A percentile compares a stretch with the other conserved stretches of the same genome.
Evolutionary conservation across 345 rosid species (phyloP).

Genomic region (Pistacia vera): DNA sequence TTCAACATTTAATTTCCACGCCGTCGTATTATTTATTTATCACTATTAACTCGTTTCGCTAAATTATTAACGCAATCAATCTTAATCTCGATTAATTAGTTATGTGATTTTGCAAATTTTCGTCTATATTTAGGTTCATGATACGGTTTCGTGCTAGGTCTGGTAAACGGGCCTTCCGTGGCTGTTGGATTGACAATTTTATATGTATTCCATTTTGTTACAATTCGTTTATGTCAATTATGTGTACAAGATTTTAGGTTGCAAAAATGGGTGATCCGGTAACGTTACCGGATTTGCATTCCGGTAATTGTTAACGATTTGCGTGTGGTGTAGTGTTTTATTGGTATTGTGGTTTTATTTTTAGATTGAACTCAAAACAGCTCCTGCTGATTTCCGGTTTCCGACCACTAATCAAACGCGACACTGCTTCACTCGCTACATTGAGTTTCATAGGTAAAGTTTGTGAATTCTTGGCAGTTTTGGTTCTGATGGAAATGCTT

Average conservation of each 20-base stretch:
- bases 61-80: background rate
- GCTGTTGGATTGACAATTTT: no score
- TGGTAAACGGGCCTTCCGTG: background rate
- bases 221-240: background rate
- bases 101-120: no score
- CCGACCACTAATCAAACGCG: slow-evolving; percentile 84
- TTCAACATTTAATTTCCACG: background rate
- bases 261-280: background rate
- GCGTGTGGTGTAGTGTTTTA: background rate
- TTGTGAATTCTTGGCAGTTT: background rate
- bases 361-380: slow-evolving; percentile 73
- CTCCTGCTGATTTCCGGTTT: slow-evolving; percentile 78
- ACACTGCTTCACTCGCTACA: slow-evolving; percentile 79
- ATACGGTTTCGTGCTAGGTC: background rate
- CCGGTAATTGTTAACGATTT: no score
- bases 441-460: slow-evolving; percentile 71
- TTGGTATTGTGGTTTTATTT: background rate
- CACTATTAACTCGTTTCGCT: background rate
- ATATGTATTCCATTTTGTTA: no score
- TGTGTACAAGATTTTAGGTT: background rate
- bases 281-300: background rate
- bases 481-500: slow-evolving; percentile 3
- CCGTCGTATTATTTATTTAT: background rate
- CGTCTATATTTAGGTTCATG: no score
- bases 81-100: background rate